phyloP scores from a whole-genome alignment of 1,139 yeast genomes.

The Meyerozyma elateridarum region DNA sequence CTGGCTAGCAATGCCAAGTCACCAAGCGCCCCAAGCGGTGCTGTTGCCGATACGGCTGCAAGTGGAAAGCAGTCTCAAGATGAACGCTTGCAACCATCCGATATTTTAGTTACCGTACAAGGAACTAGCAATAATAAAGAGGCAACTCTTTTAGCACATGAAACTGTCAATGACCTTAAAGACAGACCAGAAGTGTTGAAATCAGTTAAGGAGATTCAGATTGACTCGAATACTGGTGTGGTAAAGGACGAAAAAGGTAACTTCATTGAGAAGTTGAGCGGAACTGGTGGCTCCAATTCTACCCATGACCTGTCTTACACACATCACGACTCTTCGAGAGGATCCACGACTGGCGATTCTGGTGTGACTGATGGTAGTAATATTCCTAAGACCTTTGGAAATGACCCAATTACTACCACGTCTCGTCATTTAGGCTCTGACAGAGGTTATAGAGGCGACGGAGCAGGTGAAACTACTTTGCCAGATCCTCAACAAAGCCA shows the following conservation, averaged over 20 bases:
- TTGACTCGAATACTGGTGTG: constrained; percentile 28
- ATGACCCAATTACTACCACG: too few species aligned
- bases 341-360: too few species aligned
- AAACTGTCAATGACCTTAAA: constrained; percentile 25
- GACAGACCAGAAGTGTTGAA: constrained; percentile 22
- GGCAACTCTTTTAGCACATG: constrained; percentile 28
- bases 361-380: too few species aligned
- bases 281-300: too few species aligned
- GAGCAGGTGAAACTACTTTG: too few species aligned
- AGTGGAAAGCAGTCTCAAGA: constrained; percentile 9
- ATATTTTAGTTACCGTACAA: constrained; percentile 25
- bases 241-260: constrained; percentile 29
- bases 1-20: not conserved
- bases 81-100: constrained; percentile 6
- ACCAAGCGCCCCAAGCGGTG: too few species aligned
- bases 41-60: constrained; percentile 1
- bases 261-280: constrained; percentile 1
- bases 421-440: too few species aligned
- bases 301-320: too few species aligned
- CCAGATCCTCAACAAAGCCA: too few species aligned
- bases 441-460: too few species aligned
- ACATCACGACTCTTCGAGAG: too few species aligned
- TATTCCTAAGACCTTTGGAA: too few species aligned
- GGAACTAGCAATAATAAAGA: constrained; percentile 25
- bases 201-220: constrained; percentile 23